Base-by-base conservation (phyloP, 2,329 filamentous ascomycete species). In the Teratosphaeria viscida region DNA sequence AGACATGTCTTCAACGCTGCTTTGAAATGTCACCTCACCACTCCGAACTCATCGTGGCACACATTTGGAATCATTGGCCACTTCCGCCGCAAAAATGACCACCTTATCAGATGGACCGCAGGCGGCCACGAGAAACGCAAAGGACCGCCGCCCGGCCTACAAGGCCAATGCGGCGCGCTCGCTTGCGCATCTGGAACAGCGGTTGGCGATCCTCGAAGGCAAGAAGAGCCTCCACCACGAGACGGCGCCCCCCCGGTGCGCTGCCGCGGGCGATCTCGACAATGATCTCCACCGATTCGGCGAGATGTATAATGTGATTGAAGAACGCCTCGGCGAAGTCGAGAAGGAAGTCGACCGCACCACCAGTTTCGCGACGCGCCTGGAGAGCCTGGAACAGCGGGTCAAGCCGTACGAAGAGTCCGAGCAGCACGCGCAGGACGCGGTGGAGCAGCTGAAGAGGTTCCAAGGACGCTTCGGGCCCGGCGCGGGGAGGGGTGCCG, bases 371-470 rank as follows among this genome's bases (percentile, higher is more conserved):
- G 26, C 19, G 12, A 19, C 37, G 27, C 56, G 47, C n/a, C 23
- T 57, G 6, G 16, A 12, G n/a, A 23, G 5, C 19, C 5, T 60
- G 7, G 56, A 58, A 16, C n/a, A 60, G 23, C 55, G 59, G 8
- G 2, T 60, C 7, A 57, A 59, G 37, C 60, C 60, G 12, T 61
- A 57, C 57, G 57, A 59, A 14, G 54, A 55, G n/a, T 61, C 59
- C 27, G 54, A 54, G 23, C 19, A 49, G 52, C 54, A 61, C n/a
- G 57, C 57, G 3, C 54, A 55, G 8, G 27, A 39, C 29, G 60
- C 57, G 0, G 57, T 59, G 5, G n/a, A 59, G 57, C 60, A 61
- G 47, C 54, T 61, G 10, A 37, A 52, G 12, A 37, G 14, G 7
- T 54, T 54, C 53, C 19, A 54, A n/a, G 27, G 32, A 19, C 53